These are phyloP conservation scores for Hymenoscyphus scutula DNA, from an alignment of 2,329 filamentous ascomycete species.

Conservation along the genomic window DNA sequence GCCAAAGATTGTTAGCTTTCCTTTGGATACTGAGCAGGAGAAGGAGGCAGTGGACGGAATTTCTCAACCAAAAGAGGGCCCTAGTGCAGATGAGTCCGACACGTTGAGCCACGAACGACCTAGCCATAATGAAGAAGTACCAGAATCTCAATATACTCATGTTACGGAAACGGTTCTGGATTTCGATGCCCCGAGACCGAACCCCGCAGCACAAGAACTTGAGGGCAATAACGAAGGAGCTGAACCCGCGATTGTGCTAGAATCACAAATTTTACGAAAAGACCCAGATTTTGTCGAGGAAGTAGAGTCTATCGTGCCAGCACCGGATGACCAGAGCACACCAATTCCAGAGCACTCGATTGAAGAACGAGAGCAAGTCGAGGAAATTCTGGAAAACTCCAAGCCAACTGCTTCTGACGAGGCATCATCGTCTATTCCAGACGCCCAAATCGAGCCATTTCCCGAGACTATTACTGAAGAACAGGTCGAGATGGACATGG, in stretches of 20 bases:
- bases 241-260: neutral
- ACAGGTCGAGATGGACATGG: neutral
- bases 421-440: neutral
- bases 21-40: slow-evolving; percentile 35
- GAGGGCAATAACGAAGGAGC: neutral
- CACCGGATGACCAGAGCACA: neutral
- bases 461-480: neutral
- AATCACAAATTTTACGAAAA: neutral
- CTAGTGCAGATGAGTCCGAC: slow-evolving; percentile 19
- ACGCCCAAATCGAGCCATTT: neutral
- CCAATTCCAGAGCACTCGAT: neutral
- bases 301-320: neutral
- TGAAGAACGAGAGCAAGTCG: neutral
- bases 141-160: slow-evolving; percentile 30
- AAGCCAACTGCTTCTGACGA: neutral
- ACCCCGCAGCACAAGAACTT: neutral
- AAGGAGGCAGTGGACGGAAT: slow-evolving; percentile 16
- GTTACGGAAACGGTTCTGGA: slow-evolving; percentile 31
- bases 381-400: neutral
- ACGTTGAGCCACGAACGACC: slow-evolving; percentile 18
- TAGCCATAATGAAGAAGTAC: slow-evolving; percentile 13
- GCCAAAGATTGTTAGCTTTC: slow-evolving; percentile 57
- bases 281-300: neutral
- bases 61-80: slow-evolving; percentile 16
- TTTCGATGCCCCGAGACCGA: slow-evolving; percentile 21